Percentiles rank a stretch among this genome's conserved stretches.
Conservation (phyloP, 306 rosid genomes). For the Benincasa hispida region DNA sequence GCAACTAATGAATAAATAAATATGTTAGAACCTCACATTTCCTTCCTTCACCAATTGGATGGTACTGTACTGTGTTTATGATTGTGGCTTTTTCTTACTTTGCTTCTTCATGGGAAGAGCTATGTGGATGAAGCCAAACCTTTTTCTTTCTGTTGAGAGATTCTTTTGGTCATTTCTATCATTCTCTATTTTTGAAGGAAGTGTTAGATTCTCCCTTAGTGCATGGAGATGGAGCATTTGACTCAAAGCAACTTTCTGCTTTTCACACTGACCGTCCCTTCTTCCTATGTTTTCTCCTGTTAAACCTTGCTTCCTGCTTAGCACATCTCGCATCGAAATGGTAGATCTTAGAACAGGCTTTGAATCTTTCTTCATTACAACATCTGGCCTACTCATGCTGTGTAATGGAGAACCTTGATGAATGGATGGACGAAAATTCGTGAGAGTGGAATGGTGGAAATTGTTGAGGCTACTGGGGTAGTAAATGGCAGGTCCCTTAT, state of each 20-base stretch:
- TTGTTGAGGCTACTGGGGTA: conserved; percentile 24
- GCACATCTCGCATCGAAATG: conserved; percentile 82
- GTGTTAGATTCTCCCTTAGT: conserved; percentile 48
- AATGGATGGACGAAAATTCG: conserved; percentile 26
- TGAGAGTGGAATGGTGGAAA: conserved; percentile 19
- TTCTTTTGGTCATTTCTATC: conserved; percentile 42
- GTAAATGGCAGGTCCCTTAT: conserved; percentile 21
- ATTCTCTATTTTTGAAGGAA: conserved; percentile 42
- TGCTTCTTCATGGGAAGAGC: conserved; percentile 61
- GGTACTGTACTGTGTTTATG: not conserved
- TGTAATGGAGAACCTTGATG: conserved; percentile 25
- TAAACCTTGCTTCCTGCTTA: conserved; percentile 57
- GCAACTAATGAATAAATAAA: not conserved
- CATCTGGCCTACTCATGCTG: conserved; percentile 16
- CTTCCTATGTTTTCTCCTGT: conserved; percentile 28
- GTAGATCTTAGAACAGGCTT: conserved; percentile 48
- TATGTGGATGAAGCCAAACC: conserved; percentile 77
- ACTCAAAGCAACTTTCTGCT: conserved; percentile 70
- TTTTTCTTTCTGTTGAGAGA: conserved; percentile 45
- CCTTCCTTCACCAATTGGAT: not conserved
- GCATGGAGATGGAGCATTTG: conserved; percentile 80
- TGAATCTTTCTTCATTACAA: conserved; percentile 11
- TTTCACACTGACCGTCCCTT: conserved; percentile 30
- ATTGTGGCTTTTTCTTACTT: conserved; percentile 50
- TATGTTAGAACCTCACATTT: not conserved